These are phyloP conservation scores for Eucalyptus pauciflora DNA, from an alignment of 345 rosid genomes.

Conservation along the genomic window DNA sequence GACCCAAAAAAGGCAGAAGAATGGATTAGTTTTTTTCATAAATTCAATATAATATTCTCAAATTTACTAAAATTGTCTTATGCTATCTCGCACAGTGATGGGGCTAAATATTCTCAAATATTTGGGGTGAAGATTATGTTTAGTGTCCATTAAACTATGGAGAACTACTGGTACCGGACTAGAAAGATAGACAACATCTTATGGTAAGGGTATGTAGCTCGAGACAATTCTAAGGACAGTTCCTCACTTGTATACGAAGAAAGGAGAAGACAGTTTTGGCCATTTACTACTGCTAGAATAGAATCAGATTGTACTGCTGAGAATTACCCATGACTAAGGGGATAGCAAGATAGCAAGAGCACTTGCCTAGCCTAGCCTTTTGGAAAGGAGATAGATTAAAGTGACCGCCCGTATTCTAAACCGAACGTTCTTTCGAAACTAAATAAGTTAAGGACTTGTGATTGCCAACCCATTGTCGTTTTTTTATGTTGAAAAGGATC, in stretches of 20 bases:
- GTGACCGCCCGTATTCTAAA: accelerated
- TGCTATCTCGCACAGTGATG: no score
- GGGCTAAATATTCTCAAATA: not conserved
- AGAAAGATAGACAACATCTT: not conserved
- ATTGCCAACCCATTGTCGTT: no score
- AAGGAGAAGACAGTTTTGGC: not conserved
- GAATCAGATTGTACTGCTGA: accelerated
- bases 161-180: accelerated
- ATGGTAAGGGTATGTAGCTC: not conserved
- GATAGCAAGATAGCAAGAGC: not conserved
- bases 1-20: no score
- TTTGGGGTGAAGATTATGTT: not conserved
- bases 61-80: no score
- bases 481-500: no score
- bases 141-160: not conserved
- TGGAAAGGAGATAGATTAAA: no score
- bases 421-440: no score
- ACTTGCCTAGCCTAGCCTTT: not conserved
- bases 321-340: no score
- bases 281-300: no score
- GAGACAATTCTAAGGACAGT: accelerated
- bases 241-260: not conserved
- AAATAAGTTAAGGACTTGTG: no score
- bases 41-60: no score
- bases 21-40: no score